Evolutionary conservation across 441 rosid genomes (phyloP).

Genomic region (Pelargonium fulgidum): DNA sequence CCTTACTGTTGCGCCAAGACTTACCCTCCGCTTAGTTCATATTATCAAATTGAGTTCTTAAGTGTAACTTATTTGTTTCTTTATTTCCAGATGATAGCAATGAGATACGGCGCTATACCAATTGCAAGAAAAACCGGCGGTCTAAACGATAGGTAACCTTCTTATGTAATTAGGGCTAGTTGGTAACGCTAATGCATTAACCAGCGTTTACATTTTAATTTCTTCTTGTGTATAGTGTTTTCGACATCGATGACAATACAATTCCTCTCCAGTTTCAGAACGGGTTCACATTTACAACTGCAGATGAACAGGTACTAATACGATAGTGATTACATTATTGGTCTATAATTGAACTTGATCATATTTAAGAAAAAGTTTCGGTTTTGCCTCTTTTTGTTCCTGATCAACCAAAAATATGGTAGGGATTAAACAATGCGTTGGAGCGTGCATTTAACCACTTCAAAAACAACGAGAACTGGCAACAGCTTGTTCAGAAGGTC

Average conservation of each 20-base stretch:
- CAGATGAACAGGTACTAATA: conserved; percentile 66
- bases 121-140: conserved; percentile 89
- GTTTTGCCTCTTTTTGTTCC: background rate
- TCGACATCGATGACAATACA: conserved; percentile 71
- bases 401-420: conserved; percentile 12
- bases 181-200: background rate
- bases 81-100: conserved; percentile 71
- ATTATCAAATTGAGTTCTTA: background rate
- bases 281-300: conserved; percentile 61
- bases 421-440: conserved; percentile 60
- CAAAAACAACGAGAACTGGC: conserved; percentile 50
- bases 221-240: conserved; percentile 45
- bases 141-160: conserved; percentile 70
- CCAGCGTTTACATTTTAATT: conserved; percentile 12
- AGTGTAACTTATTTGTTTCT: conserved; percentile 3
- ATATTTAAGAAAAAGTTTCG: background rate
- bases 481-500: conserved; percentile 51
- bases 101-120: conserved; percentile 88
- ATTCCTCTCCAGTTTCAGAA: conserved; percentile 61
- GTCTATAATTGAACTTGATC: no score
- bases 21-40: background rate
- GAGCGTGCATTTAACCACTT: conserved; percentile 64
- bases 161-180: background rate
- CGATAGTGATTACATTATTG: no score
- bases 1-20: no score